Base-by-base conservation (phyloP, 306 rosid species). In the Sechiopsis laciniata region DNA sequence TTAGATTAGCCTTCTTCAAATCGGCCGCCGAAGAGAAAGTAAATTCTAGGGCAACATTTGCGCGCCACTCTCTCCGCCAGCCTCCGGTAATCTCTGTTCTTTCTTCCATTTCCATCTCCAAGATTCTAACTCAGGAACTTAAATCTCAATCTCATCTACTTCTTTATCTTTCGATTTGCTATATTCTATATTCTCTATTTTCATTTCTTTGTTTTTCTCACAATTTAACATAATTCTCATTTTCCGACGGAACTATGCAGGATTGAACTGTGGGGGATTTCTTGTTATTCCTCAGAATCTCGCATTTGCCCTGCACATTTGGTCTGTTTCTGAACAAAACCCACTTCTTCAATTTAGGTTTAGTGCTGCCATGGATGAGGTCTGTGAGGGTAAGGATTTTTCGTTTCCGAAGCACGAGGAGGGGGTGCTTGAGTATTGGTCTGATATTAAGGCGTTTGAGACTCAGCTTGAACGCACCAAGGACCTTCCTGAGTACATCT, bases 331-430 rank as follows among this genome's bases (percentile, higher is more conserved):
- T 17, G 55, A 46, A 20, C 53, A 20, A 45, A 45, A 45, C 55
- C 72, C 35, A 11, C 0, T 66, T 66, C 35, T 45, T 67, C 45
- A 50, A 50, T 7, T 50, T 14, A 7, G 4, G 42, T 15, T 7
- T 14, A 15, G 60, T 22, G 74, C 70, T 50, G 58, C 76, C 79
- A 90, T 93, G 98, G 97, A 94, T 3, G 97, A 94, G 19, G 97
- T 89, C 1, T 84, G 89, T 81, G 98, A 94, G 71, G 95, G 98
- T 8, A 90, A 89, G 73, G 94, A 90, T 62, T 90, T 94, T 84
- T 84, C 92, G 6, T 94, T 90, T 77, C 79, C 97, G 4, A 84
- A 84, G 61, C 83, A 86, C 32, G 98, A 94, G 72, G 98, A 94
- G 82, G 75, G 21, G 42, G 83, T 89, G 26, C 97, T 90, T 8